Evolutionary conservation across 78 protist genomes (phyloP).

Genomic region (Dictyostelium capitatum): DNA sequence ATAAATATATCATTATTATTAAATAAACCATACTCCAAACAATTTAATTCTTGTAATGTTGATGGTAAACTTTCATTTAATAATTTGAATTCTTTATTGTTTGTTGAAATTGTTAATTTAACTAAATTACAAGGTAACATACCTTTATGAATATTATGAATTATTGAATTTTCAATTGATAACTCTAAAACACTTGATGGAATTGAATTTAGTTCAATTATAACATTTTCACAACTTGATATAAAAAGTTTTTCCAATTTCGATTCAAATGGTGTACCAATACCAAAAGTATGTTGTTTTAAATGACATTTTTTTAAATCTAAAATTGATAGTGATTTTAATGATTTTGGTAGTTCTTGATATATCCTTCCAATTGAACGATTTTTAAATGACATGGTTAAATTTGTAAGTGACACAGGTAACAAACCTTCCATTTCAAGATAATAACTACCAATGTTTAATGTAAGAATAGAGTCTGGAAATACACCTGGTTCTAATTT

Average conservation of each 20-base stretch:
- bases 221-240: no score
- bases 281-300: no score
- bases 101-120: not conserved
- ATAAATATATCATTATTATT: not conserved
- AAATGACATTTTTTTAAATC: no score
- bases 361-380: not conserved
- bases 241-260: no score
- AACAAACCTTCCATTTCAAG: no score
- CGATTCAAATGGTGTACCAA: no score
- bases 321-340: not conserved
- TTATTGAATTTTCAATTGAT: not conserved
- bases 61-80: not conserved
- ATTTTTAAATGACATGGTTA: not conserved
- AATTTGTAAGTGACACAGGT: not conserved
- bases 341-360: not conserved
- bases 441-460: not conserved
- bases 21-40: not conserved
- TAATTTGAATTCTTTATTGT: not conserved
- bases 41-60: not conserved
- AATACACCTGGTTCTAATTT: not conserved
- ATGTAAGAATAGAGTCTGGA: not conserved
- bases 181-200: not conserved
- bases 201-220: not conserved
- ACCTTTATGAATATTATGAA: not conserved
- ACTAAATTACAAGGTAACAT: not conserved